Conservation (phyloP, 2,329 filamentous ascomycete species). For the Claviceps sp. region DNA sequence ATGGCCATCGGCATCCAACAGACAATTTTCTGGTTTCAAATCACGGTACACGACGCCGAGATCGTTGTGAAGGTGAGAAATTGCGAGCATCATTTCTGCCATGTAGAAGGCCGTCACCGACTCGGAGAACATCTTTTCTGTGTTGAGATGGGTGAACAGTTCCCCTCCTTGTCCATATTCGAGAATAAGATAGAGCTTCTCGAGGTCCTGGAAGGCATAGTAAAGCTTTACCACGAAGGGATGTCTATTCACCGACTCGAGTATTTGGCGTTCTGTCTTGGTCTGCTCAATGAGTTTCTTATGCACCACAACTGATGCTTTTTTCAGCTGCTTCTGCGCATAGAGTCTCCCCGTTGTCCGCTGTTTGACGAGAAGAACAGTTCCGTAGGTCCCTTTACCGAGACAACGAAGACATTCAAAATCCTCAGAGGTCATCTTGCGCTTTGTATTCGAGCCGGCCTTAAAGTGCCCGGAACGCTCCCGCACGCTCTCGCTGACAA, state of each 20-base stretch:
- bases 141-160: conserved; percentile 85
- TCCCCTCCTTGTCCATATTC: conserved; percentile 97
- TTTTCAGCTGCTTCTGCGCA: conserved; percentile 97
- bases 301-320: conserved; percentile 87
- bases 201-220: conserved; percentile 95
- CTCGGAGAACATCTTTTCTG: conserved; percentile 92
- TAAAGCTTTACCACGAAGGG: conserved; percentile 97
- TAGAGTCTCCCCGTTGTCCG: conserved; percentile 75
- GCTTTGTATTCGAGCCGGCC: conserved; percentile 39
- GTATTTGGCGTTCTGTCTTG: conserved; percentile 86
- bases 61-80: conserved; percentile 83
- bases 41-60: conserved; percentile 94
- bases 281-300: conserved; percentile 95
- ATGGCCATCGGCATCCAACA: conserved; percentile 82
- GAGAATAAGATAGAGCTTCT: conserved; percentile 93
- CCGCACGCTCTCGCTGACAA: conserved; percentile 53
- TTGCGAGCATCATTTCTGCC: conserved; percentile 90
- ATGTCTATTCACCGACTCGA: conserved; percentile 92
- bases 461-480: conserved; percentile 33
- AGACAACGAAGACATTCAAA: conserved; percentile 86
- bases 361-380: conserved; percentile 87
- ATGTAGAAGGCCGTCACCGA: conserved; percentile 90
- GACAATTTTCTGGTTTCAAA: conserved; percentile 93
- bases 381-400: conserved; percentile 92
- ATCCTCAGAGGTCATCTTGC: conserved; percentile 85